Percentiles rank a stretch among this genome's conserved stretches.
phyloP scores from a whole-genome alignment of 2,329 filamentous ascomycete species.

The Penicillium fuscoglaucum region DNA sequence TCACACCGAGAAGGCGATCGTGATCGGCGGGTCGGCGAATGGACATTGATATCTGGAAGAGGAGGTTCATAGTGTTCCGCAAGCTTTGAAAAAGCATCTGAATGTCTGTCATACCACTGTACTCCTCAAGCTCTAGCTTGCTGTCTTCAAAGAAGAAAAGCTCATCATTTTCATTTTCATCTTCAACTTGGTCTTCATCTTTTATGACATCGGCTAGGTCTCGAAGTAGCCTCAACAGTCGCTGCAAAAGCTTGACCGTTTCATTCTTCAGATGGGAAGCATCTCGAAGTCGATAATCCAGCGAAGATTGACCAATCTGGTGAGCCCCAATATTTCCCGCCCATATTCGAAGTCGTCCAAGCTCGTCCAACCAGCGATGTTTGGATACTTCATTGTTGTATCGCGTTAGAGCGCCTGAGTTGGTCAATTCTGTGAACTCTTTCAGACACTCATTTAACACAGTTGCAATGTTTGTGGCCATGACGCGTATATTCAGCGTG shows the following conservation, averaged over 20 bases:
- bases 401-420: not conserved
- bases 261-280: slow-evolving; percentile 23
- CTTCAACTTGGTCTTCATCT: slow-evolving; percentile 3
- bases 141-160: too few species aligned
- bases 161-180: not conserved
- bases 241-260: not conserved
- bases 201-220: slow-evolving; percentile 8
- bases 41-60: slow-evolving; percentile 41
- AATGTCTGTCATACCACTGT: slow-evolving; percentile 8
- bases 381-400: not conserved
- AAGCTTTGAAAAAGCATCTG: slow-evolving; percentile 21
- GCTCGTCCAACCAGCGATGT: slow-evolving; percentile 21
- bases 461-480: not conserved
- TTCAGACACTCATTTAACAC: not conserved
- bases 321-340: slow-evolving; percentile 35
- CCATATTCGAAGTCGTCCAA: slow-evolving; percentile 29
- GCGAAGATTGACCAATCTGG: slow-evolving; percentile 26
- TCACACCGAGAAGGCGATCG: slow-evolving; percentile 26
- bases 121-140: too few species aligned
- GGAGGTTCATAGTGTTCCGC: slow-evolving; percentile 31
- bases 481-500: not conserved
- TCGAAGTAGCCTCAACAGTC: slow-evolving; percentile 3
- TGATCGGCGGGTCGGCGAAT: slow-evolving; percentile 41
- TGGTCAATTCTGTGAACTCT: not conserved
- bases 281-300: slow-evolving; percentile 35